These are phyloP conservation scores for Fibroporia radiculosa DNA, from an alignment of 768 basidiomycete species.

Conservation along the genomic window DNA sequence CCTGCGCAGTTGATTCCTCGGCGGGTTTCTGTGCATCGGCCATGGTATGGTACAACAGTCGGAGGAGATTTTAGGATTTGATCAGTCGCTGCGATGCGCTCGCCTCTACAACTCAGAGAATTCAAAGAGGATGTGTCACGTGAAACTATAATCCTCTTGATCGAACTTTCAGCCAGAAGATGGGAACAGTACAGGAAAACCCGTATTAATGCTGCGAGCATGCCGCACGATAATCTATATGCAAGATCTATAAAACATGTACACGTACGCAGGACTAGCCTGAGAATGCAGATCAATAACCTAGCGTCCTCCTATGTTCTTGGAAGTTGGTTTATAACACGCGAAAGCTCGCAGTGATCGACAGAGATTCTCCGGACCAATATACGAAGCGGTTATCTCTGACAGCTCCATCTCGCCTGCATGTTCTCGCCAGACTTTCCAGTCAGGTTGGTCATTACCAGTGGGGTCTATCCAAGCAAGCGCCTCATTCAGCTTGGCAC, in stretches of 20 bases:
- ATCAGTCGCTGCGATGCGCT: too few species aligned
- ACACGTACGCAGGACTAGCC: not conserved
- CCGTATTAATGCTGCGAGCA: too few species aligned
- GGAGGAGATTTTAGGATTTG: not conserved
- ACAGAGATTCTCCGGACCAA: conserved; percentile 16
- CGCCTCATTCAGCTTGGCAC: conserved; percentile 36
- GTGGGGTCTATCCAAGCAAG: conserved; percentile 45
- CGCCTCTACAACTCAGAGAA: too few species aligned
- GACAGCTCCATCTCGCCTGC: conserved; percentile 4
- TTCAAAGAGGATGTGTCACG: conserved; percentile 1
- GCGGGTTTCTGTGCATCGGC: conserved; percentile 50
- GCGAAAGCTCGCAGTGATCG: conserved; percentile 44
- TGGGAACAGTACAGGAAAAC: too few species aligned
- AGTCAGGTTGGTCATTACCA: conserved; percentile 11
- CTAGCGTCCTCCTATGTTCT: too few species aligned
- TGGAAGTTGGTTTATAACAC: conserved; percentile 37
- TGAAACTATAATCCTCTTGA: too few species aligned
- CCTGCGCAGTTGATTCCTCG: conserved; percentile 52
- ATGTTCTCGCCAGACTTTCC: conserved; percentile 14
- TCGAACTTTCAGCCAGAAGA: too few species aligned
- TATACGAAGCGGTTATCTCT: not conserved
- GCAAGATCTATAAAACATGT: not conserved
- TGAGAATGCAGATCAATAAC: not conserved
- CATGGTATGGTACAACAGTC: conserved; percentile 31
- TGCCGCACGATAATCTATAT: too few species aligned